A percentile compares a stretch with the other conserved stretches of the same genome.
These are phyloP conservation scores for Hymenoscyphus linearis DNA, from an alignment of 2,329 filamentous ascomycete species.

Conservation along the genomic window DNA sequence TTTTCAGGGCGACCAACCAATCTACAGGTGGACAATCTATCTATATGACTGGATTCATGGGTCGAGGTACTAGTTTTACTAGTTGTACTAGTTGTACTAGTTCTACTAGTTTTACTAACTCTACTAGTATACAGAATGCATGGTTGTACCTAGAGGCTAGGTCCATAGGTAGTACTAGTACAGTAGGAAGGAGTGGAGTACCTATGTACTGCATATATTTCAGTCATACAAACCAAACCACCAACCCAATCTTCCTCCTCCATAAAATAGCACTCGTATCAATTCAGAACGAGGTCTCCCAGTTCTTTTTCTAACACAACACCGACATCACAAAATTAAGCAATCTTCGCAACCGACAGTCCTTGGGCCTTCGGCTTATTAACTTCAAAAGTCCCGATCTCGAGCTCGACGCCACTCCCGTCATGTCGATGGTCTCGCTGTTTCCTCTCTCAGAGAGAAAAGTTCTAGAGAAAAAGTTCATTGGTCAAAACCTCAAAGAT, in stretches of 20 bases:
- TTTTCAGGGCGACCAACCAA: no score
- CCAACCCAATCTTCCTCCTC: neutral
- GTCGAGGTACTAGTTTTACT: no score
- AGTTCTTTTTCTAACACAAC: neutral
- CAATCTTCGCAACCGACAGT: neutral
- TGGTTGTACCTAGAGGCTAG: neutral
- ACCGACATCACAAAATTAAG: neutral
- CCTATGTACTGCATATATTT: neutral
- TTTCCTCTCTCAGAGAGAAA: conserved; percentile 33
- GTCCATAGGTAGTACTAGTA: no score
- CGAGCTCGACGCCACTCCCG: neutral
- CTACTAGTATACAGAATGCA: neutral
- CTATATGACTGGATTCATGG: no score
- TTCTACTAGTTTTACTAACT: no score
- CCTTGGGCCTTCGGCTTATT: neutral
- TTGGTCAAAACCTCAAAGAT: conserved; percentile 55
- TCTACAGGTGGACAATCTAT: no score
- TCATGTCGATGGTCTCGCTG: conserved; percentile 24
- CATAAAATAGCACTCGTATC: neutral
- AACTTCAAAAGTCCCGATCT: neutral
- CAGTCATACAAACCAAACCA: neutral
- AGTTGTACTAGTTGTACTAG: no score
- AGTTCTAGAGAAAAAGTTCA: conserved; percentile 39
- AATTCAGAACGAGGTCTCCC: neutral
- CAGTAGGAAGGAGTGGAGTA: neutral